phyloP scores from a whole-genome alignment of 2,329 filamentous ascomycete species.

The Cladosporium sp. region DNA sequence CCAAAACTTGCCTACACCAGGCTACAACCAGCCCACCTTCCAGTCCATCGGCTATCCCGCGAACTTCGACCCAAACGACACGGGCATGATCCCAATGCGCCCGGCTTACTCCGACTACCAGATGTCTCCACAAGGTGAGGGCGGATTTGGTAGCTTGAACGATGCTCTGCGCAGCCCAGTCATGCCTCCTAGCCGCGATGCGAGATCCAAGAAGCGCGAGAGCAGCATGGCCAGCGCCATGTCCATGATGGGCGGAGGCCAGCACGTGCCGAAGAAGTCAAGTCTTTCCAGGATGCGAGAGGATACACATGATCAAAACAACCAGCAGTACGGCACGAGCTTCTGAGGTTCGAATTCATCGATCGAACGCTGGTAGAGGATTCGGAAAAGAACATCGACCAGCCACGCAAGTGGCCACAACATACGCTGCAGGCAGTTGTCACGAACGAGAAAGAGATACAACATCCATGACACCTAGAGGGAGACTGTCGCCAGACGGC shows the following conservation, averaged over 20 bases:
- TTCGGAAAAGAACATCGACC: background rate
- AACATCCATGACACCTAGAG: background rate
- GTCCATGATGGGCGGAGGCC: constrained; percentile 21
- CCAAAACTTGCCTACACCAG: constrained; percentile 64
- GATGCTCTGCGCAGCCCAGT: constrained; percentile 33
- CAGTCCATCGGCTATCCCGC: constrained; percentile 18
- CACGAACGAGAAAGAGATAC: background rate
- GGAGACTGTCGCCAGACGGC: background rate
- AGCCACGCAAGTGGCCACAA: background rate
- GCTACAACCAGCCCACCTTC: constrained; percentile 57
- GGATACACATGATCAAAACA: constrained; percentile 22
- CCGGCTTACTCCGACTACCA: constrained; percentile 34
- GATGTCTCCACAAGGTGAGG: constrained; percentile 37
- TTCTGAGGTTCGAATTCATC: background rate
- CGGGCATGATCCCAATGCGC: constrained; percentile 36
- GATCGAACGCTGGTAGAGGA: background rate
- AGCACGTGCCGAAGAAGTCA: constrained; percentile 36
- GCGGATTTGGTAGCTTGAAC: constrained; percentile 37
- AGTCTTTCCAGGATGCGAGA: constrained; percentile 37
- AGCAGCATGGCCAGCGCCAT: constrained; percentile 32
- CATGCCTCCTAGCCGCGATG: constrained; percentile 23
- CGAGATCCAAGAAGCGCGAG: constrained; percentile 30
- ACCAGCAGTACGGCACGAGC: constrained; percentile 14
- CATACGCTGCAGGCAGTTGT: background rate
- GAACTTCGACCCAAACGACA: constrained; percentile 28